phyloP scores from a whole-genome alignment of 1,284 basidiomycete genomes.

The Lentinula novae-zelandiae region DNA sequence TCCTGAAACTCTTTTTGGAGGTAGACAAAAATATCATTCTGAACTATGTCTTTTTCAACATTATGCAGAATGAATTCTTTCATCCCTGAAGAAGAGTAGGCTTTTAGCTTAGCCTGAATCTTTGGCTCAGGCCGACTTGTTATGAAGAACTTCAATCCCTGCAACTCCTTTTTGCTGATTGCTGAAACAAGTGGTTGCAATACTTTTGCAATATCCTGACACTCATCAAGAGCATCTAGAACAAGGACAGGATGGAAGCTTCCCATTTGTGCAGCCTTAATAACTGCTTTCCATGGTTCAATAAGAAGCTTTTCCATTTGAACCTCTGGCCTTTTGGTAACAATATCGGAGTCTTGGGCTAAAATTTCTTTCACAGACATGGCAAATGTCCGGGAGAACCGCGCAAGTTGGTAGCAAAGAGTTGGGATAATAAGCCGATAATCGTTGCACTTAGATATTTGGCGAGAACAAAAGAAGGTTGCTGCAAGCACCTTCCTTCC shows the following conservation, averaged over 20 bases:
- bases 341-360: neutral
- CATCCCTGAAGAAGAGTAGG: neutral
- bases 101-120: neutral
- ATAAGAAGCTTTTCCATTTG: neutral
- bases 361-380: neutral
- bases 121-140: conserved; percentile 1
- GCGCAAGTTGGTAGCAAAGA: neutral
- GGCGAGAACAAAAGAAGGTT: conserved; percentile 9
- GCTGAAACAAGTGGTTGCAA: neutral
- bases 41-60: conserved; percentile 10
- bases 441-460: neutral
- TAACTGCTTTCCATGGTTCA: neutral
- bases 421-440: conserved; percentile 2
- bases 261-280: no score
- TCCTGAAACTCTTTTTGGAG: neutral
- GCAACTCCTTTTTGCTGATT: neutral
- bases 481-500: neutral
- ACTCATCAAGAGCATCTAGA: conserved; percentile 12
- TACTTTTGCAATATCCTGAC: neutral
- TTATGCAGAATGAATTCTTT: conserved; percentile 15
- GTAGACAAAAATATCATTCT: conserved; percentile 18
- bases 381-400: neutral
- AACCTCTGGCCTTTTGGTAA: neutral
- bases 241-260: neutral
- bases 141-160: neutral